Base-by-base conservation (phyloP, 2,329 filamentous ascomycete species). In the Ustilaginoidea virens region DNA sequence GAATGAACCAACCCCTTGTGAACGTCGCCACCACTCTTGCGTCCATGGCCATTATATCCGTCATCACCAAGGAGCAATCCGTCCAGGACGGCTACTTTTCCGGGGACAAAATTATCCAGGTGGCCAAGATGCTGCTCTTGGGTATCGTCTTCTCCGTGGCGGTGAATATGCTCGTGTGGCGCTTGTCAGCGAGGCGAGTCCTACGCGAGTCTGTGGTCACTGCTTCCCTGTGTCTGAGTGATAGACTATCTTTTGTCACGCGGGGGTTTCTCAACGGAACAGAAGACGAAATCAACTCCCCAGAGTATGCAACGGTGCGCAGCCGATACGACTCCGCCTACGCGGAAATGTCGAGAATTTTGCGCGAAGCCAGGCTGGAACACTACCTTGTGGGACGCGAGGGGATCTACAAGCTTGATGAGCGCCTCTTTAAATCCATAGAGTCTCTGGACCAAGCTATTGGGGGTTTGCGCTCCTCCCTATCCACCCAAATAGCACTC, bases 21-120 rank as follows among this genome's bases (percentile, higher is more conserved):
- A 86, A 85, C 45, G 79, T 87, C 20, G 81, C 79, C 27, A 83
- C 80, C 40, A 93, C 85, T 18, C 61, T 94, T 39, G 74, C 86
- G 5, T 87, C 82, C 19, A 74, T 96, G 33, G 82, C 82, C 28
- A 80, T 90, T 37, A 92, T 94, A 46, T 86, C 80, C 3, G 72
- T 92, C 25, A 60, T 94, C 36, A 93, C 87, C 8, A 92, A 92
- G 53, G 87, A 94, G 52, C 85, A 83, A 28, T 74, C 83, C 3
- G 75, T 94, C 1, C 81, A 92, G 43, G 74, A 69, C 19, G 82
- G 80, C 5, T 75, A 77, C 29, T 83, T 93, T 44, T 85, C 80
- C 0, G 73, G 80, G 41, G 72, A 72, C 33, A 92, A 92, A 52
- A 78, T 93, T 29, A 60, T 74, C 0, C 81, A 92, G 49, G 75